These are phyloP conservation scores for Lachnellula cervina DNA, from an alignment of 2,329 filamentous ascomycete genomes.

Conservation along the genomic window DNA sequence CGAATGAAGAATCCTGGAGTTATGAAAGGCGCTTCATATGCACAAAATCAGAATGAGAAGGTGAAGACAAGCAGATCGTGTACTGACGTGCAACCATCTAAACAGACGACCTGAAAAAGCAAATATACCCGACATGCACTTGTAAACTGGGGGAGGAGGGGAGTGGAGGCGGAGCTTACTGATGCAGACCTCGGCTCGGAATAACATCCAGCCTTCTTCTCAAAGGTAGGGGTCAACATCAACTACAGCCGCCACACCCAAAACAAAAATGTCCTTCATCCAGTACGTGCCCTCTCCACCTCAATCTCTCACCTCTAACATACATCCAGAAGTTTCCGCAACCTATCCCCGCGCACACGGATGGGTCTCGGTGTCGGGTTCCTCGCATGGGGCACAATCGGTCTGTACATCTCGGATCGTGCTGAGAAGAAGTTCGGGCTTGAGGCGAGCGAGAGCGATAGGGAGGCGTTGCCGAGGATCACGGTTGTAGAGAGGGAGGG, in stretches of 20 bases:
- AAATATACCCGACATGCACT: no score
- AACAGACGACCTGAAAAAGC: no score
- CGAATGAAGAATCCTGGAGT: no score
- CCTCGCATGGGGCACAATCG: slow-evolving; percentile 69
- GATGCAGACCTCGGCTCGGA: no score
- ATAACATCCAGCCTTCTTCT: no score
- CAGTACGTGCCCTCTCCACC: slow-evolving; percentile 3
- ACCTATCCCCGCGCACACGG: slow-evolving; percentile 65
- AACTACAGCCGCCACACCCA: neutral
- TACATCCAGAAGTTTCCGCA: slow-evolving; percentile 50
- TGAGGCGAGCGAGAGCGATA: slow-evolving; percentile 68
- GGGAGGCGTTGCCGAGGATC: slow-evolving; percentile 63
- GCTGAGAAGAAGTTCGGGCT: slow-evolving; percentile 71
- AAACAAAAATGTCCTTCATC: slow-evolving; percentile 7
- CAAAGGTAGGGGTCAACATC: neutral
- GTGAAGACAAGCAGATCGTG: no score
- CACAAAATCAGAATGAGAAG: no score
- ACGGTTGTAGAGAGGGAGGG: slow-evolving; percentile 50
- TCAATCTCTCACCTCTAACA: neutral
- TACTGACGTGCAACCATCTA: no score
- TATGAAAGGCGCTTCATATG: no score
- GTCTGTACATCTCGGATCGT: slow-evolving; percentile 67
- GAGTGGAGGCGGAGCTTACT: no score
- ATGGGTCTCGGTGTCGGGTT: slow-evolving; percentile 67
- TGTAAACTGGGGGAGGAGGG: no score